Evolutionary conservation across 179 eudicot genomes (phyloP).

Genomic region (Gypsophila paniculata): DNA sequence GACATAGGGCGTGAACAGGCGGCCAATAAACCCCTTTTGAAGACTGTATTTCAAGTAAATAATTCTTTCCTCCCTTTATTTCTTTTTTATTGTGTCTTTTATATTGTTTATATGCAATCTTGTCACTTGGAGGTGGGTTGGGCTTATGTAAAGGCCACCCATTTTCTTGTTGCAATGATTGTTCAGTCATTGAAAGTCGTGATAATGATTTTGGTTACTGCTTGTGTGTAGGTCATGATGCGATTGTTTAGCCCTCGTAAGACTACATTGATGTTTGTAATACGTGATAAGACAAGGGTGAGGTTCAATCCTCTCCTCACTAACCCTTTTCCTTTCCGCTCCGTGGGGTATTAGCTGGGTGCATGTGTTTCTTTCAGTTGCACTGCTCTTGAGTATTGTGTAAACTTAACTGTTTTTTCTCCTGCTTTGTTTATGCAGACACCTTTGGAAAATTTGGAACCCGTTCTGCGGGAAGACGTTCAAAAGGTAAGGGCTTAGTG

Average conservation of each 20-base stretch:
- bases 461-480: conserved; percentile 89
- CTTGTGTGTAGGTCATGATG: conserved; percentile 79
- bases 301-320: conserved; percentile 7
- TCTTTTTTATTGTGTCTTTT: neutral
- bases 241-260: conserved; percentile 97
- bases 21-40: conserved; percentile 91
- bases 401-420: conserved; percentile 7
- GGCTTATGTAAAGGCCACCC: neutral
- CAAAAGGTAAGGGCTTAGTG: conserved; percentile 59
- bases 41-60: conserved; percentile 94
- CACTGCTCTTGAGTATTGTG: neutral
- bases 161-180: neutral
- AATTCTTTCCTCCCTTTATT: neutral
- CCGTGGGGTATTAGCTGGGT: neutral
- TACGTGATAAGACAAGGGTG: conserved; percentile 98
- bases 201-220: neutral
- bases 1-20: conserved; percentile 99
- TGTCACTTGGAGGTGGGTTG: neutral
- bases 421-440: conserved; percentile 47
- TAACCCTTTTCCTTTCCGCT: neutral
- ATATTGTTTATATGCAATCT: neutral
- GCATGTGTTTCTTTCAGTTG: neutral
- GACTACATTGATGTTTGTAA: conserved; percentile 96
- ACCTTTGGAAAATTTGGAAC: conserved; percentile 91
- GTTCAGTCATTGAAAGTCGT: neutral